These are phyloP conservation scores for Metroxylon sagu DNA, from an alignment of 176 grass and related monocot species.

Conservation along the genomic window DNA sequence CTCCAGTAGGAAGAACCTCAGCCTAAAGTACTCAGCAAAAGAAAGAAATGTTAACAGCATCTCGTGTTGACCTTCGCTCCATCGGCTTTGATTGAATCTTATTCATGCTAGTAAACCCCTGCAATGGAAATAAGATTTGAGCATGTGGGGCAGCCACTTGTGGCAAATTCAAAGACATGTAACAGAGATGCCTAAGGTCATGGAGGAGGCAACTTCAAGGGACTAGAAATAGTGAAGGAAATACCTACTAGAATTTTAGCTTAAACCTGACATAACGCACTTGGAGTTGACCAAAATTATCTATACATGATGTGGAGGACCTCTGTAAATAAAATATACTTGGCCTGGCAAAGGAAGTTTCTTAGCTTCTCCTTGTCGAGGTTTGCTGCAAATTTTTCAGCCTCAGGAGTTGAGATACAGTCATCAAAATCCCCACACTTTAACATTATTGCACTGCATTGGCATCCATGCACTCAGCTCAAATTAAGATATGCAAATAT, in stretches of 20 bases:
- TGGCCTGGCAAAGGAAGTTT: conserved; percentile 79
- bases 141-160: too few relatives aligned
- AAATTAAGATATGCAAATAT: too few relatives aligned
- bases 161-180: too few relatives aligned
- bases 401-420: conserved; percentile 88
- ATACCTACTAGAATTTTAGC: too few relatives aligned
- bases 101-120: conserved; percentile 99
- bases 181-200: too few relatives aligned
- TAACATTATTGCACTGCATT: conserved; percentile 85
- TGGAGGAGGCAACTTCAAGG: too few relatives aligned
- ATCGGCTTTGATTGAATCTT: conserved; percentile 92
- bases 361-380: conserved; percentile 58
- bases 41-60: conserved; percentile 97
- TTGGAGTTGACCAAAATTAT: too few relatives aligned
- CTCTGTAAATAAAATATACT: conserved; percentile 98
- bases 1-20: conserved; percentile 88
- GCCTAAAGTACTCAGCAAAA: conserved; percentile 90
- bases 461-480: too few relatives aligned
- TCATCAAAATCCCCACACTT: conserved; percentile 87
- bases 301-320: conserved; percentile 83
- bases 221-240: too few relatives aligned
- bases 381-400: conserved; percentile 65
- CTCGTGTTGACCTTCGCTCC: conserved; percentile 97
- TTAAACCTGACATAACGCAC: too few relatives aligned
- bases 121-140: conserved; percentile 16